These are phyloP conservation scores for Polychytrium aggregatum DNA, from an alignment of 192 early-diverging fungal genomes.

Conservation along the genomic window DNA sequence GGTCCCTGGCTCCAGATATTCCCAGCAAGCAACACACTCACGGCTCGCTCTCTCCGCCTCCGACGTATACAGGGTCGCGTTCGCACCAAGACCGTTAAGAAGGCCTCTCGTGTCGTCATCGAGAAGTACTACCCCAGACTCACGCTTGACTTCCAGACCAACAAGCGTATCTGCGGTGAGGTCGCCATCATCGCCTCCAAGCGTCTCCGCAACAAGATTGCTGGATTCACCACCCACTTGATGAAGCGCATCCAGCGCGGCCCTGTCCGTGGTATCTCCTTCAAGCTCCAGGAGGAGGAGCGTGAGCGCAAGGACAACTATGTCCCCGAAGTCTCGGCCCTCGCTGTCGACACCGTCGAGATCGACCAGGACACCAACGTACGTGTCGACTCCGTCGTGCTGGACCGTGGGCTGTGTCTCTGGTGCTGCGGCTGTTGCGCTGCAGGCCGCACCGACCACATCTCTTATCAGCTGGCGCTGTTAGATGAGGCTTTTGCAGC, in stretches of 20 bases:
- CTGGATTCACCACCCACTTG: slow-evolving; percentile 99
- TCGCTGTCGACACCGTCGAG: slow-evolving; percentile 81
- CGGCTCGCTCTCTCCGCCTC: slow-evolving; percentile 2
- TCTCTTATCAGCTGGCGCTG: too few relatives aligned
- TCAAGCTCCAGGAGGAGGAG: slow-evolving; percentile 99
- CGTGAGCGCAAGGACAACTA: slow-evolving; percentile 99
- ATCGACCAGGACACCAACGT: slow-evolving; percentile 90
- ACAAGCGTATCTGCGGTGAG: slow-evolving; percentile 98
- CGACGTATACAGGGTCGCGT: slow-evolving; percentile 68
- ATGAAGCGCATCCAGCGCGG: slow-evolving; percentile 99
- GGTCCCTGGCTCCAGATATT: too few relatives aligned
- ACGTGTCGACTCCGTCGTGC: not conserved
- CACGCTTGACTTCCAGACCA: slow-evolving; percentile 99
- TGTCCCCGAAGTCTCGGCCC: slow-evolving; percentile 96
- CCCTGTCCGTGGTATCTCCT: slow-evolving; percentile 98
- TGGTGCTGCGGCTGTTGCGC: too few relatives aligned
- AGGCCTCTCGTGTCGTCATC: slow-evolving; percentile 98
- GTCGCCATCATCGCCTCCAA: slow-evolving; percentile 97
- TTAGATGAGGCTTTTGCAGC: too few relatives aligned
- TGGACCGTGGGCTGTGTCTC: too few relatives aligned
- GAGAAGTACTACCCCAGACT: slow-evolving; percentile 99
- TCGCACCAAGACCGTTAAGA: slow-evolving; percentile 99
- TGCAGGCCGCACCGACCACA: too few relatives aligned
- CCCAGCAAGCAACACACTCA: too few relatives aligned
- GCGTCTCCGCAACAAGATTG: slow-evolving; percentile 99